Conservation (phyloP, 805 yeast species). For the Suhomyces canberraensis region DNA sequence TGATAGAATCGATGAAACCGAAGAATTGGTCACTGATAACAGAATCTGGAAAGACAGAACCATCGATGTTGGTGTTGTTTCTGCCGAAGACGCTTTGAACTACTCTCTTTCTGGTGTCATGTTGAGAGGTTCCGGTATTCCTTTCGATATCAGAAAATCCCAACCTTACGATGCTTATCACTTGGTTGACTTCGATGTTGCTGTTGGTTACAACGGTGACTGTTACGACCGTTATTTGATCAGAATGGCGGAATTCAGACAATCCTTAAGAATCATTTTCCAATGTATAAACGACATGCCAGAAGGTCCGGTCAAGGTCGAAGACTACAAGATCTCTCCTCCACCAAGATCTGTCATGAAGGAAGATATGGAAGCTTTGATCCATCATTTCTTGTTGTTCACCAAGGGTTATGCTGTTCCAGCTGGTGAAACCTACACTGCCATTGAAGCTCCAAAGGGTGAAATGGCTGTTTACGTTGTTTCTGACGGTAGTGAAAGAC, state of each 20-base stretch:
- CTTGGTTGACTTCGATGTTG: slow-evolving; percentile 77
- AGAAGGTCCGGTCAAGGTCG: slow-evolving; percentile 86
- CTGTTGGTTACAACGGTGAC: slow-evolving; percentile 86
- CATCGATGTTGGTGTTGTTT: slow-evolving; percentile 70
- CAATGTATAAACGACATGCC: slow-evolving; percentile 92
- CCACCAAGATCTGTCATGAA: slow-evolving; percentile 83
- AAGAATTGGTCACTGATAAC: slow-evolving; percentile 84
- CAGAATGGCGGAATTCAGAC: slow-evolving; percentile 92
- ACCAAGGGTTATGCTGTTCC: slow-evolving; percentile 90
- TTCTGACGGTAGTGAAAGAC: slow-evolving; percentile 86
- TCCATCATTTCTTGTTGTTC: slow-evolving; percentile 83
- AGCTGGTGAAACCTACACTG: slow-evolving; percentile 86
- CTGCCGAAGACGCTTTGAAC: slow-evolving; percentile 85
- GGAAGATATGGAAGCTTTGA: slow-evolving; percentile 88
- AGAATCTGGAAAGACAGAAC: slow-evolving; percentile 92
- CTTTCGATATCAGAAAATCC: slow-evolving; percentile 79
- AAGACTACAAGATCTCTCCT: slow-evolving; percentile 80
- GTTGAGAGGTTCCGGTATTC: slow-evolving; percentile 89
- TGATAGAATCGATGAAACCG: slow-evolving; percentile 87
- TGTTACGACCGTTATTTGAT: slow-evolving; percentile 86
- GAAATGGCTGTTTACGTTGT: slow-evolving; percentile 91
- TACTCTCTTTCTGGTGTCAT: slow-evolving; percentile 81
- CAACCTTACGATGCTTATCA: slow-evolving; percentile 92
- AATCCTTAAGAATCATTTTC: slow-evolving; percentile 81
- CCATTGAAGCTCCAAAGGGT: slow-evolving; percentile 93